Percentiles rank a stretch among this genome's conserved stretches.
These are phyloP conservation scores for Suhomyces yuchorum DNA, from an alignment of 1,139 yeast species.

Conservation along the genomic window DNA sequence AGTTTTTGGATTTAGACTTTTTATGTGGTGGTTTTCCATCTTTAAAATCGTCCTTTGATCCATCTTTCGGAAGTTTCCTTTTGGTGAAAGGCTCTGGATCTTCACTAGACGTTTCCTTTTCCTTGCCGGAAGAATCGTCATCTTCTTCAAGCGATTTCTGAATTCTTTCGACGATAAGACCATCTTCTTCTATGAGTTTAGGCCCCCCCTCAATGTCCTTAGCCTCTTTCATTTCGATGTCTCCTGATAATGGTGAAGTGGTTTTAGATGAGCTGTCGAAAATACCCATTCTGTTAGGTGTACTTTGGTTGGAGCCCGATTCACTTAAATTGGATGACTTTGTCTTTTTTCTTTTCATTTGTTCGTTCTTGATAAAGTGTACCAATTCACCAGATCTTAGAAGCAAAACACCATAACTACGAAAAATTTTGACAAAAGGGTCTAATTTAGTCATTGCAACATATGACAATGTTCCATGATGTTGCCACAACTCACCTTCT, in stretches of 20 bases:
- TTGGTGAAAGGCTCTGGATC: background rate
- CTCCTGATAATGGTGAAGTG: conserved; percentile 2
- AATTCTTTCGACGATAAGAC: conserved; percentile 23
- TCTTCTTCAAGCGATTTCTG: conserved; percentile 17
- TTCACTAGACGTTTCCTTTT: conserved; percentile 12
- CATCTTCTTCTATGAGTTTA: conserved; percentile 23
- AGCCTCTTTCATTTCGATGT: background rate
- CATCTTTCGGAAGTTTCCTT: background rate
- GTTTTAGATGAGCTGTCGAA: background rate
- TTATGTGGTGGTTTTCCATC: background rate
- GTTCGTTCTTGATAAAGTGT: conserved; percentile 31
- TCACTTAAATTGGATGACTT: background rate
- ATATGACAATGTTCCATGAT: conserved; percentile 46
- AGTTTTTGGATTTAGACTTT: background rate
- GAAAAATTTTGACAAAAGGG: conserved; percentile 41
- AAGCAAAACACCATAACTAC: conserved; percentile 40
- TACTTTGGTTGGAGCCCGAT: conserved; percentile 4
- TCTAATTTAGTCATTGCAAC: conserved; percentile 48
- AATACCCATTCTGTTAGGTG: background rate
- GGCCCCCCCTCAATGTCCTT: conserved; percentile 16
- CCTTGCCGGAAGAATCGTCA: conserved; percentile 17
- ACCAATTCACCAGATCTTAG: conserved; percentile 42
- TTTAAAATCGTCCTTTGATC: background rate
- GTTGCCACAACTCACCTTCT: conserved; percentile 45
- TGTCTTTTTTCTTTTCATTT: conserved; percentile 18